Percentiles rank a stretch among this genome's conserved stretches.
These are phyloP conservation scores for Talaromyces amestolkiae DNA, from an alignment of 2,329 filamentous ascomycete species.

Conservation along the genomic window DNA sequence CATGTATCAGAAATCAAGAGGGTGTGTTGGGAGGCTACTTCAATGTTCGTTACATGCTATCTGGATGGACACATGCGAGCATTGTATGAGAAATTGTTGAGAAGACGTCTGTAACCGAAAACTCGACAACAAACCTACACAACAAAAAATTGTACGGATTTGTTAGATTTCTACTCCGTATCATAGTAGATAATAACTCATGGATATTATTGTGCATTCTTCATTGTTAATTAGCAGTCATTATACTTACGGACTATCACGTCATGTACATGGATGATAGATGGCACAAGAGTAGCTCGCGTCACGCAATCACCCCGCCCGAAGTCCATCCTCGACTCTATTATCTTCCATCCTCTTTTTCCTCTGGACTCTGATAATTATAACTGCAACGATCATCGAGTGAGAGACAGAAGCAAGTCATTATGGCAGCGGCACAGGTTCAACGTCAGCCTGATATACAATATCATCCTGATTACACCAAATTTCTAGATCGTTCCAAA, in stretches of 20 bases:
- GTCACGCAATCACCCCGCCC: slow-evolving; percentile 12
- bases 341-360: not conserved
- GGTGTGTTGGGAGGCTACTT: not conserved
- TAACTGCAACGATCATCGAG: not conserved
- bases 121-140: not conserved
- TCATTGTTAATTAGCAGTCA: not conserved
- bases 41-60: not conserved
- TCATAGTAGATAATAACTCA: not conserved
- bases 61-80: not conserved
- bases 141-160: not conserved
- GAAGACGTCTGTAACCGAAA: not conserved
- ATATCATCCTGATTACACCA: slow-evolving; percentile 29
- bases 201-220: not conserved
- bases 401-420: not conserved
- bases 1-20: not conserved
- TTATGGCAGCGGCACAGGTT: slow-evolving; percentile 1
- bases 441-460: slow-evolving; percentile 31
- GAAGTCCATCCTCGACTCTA: not conserved
- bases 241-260: not conserved
- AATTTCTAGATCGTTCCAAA: slow-evolving; percentile 26
- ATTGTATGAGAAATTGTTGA: not conserved
- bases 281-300: slow-evolving; percentile 7
- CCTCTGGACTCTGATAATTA: not conserved
- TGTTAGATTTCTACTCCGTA: too few relatives aligned
- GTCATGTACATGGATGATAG: not conserved